Evolutionary conservation across 2,329 filamentous ascomycete genomes (phyloP).

Genomic region (Penicillium verrucosum): DNA sequence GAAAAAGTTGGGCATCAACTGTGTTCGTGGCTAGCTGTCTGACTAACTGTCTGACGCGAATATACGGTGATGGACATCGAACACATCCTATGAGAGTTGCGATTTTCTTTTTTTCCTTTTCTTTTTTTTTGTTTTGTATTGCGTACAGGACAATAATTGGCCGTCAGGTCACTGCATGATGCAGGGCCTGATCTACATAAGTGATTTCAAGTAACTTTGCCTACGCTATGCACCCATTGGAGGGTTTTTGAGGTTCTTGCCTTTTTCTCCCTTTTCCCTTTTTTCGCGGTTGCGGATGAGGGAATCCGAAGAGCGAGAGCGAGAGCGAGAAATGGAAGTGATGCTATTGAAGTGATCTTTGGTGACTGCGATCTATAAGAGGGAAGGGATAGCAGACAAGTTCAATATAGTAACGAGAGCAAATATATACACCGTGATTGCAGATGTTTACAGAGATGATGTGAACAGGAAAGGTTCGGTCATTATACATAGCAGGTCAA

Average conservation of each 20-base stretch:
- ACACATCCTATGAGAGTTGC: neutral
- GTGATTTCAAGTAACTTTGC: neutral
- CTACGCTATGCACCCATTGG: neutral
- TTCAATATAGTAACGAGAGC: neutral
- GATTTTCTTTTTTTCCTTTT: neutral
- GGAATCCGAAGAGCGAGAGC: neutral
- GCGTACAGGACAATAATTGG: neutral
- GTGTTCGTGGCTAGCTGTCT: neutral
- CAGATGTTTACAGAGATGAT: neutral
- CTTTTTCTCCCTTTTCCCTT: neutral
- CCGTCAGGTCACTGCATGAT: neutral
- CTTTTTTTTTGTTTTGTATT: neutral
- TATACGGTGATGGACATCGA: neutral
- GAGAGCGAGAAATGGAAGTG: neutral
- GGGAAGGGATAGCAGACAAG: neutral
- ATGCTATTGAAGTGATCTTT: neutral
- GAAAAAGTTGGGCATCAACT: slow-evolving; percentile 10
- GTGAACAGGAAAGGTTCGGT: neutral
- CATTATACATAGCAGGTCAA: slow-evolving; percentile 18
- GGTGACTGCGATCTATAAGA: neutral
- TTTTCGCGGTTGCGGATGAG: neutral
- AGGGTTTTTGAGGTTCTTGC: neutral
- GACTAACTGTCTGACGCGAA: neutral
- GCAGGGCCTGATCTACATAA: slow-evolving; percentile 4
- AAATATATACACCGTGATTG: neutral